Percentiles rank a stretch among this genome's conserved stretches.
These are phyloP conservation scores for Paulownia fortunei DNA, from an alignment of 257 asterid genomes.

Conservation along the genomic window DNA sequence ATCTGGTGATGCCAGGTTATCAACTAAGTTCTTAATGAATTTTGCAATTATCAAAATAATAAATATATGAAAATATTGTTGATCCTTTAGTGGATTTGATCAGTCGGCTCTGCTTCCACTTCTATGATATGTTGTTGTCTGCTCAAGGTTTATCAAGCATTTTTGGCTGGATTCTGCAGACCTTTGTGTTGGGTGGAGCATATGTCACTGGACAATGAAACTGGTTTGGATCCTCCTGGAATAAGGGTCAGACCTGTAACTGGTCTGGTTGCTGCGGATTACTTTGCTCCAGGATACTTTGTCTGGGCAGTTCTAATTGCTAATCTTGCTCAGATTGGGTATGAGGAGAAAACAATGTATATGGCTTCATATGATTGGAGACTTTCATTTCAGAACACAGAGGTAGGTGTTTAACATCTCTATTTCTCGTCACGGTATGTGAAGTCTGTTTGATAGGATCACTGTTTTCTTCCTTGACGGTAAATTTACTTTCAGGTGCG, in stretches of 20 bases:
- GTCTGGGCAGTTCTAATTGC: constrained; percentile 98
- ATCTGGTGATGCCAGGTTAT: background rate
- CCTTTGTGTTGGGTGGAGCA: constrained; percentile 98
- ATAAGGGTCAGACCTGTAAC: constrained; percentile 86
- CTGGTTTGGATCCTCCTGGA: constrained; percentile 91
- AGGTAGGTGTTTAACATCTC: constrained; percentile 48
- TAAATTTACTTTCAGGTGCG: constrained; percentile 62
- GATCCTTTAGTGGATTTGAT: too few species aligned
- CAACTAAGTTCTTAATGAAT: too few species aligned
- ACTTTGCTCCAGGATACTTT: constrained; percentile 93
- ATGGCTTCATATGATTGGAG: constrained; percentile 99
- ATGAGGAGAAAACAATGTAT: constrained; percentile 94
- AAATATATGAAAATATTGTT: too few species aligned
- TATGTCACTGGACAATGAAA: constrained; percentile 90
- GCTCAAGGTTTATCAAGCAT: background rate
- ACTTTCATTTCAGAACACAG: constrained; percentile 94
- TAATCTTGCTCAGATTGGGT: constrained; percentile 88
- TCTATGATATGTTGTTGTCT: background rate
- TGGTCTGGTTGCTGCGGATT: constrained; percentile 99
- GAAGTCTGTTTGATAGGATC: constrained; percentile 5
- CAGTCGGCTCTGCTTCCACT: too few species aligned
- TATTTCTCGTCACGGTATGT: constrained; percentile 10
- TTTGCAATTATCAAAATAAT: too few species aligned
- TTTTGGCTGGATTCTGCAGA: constrained; percentile 44
- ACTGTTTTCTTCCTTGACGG: constrained; percentile 16